Evolutionary conservation across 176 grass and related monocot species (phyloP).

Genomic region (Carex pumila): DNA sequence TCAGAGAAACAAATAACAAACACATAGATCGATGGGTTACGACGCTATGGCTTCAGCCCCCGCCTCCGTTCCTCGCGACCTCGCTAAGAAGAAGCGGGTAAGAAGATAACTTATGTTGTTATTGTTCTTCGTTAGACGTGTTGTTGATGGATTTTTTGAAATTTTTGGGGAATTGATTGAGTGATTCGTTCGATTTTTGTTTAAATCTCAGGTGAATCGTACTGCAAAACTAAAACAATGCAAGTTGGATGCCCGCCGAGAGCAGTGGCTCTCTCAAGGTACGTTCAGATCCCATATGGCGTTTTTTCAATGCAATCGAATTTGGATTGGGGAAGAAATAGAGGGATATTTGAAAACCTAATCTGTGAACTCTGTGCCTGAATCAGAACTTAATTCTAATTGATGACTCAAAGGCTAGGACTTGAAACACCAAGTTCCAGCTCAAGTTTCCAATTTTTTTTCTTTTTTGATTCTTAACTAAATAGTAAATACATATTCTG

Average conservation of each 20-base stretch:
- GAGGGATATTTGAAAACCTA: constrained; percentile 11
- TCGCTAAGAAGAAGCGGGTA: constrained; percentile 81
- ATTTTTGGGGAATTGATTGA: neutral
- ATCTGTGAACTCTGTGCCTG: constrained; percentile 25
- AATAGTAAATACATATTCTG: neutral
- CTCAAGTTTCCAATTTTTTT: neutral
- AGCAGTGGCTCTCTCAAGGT: constrained; percentile 99
- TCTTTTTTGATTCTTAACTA: too few relatives aligned
- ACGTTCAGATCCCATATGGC: neutral
- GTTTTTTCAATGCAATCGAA: neutral
- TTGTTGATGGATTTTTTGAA: neutral
- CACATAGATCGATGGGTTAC: constrained; percentile 41
- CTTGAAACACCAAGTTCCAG: neutral
- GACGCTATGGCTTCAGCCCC: constrained; percentile 38
- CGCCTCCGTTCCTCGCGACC: constrained; percentile 34
- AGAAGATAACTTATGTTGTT: neutral
- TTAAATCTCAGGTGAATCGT: constrained; percentile 46
- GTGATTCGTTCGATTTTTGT: constrained; percentile 21
- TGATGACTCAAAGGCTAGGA: neutral
- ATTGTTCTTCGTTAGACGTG: neutral
- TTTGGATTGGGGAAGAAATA: neutral
- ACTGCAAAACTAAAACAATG: constrained; percentile 93
- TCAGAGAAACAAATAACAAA: neutral
- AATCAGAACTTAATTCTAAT: neutral
- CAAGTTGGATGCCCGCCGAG: constrained; percentile 89